Conservation (phyloP, 805 yeast species). For the Spencermartinsiella europaea region DNA sequence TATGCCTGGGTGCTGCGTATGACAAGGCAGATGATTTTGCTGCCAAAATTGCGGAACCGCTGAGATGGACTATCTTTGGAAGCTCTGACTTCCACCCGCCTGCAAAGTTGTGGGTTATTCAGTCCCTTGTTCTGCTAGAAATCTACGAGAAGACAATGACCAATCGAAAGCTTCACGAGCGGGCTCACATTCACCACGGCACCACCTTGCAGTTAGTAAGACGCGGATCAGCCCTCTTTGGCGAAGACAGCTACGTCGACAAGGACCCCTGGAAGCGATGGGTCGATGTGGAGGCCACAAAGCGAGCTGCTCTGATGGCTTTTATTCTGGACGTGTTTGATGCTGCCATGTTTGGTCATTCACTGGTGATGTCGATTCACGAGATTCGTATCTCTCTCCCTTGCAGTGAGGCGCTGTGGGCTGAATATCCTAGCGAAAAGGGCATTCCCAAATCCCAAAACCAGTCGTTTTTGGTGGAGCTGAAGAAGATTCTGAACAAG, state of each 20-base stretch:
- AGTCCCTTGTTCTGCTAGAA: conserved; percentile 67
- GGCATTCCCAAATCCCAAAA: conserved; percentile 15
- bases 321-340: conserved; percentile 77
- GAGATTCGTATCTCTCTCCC: conserved; percentile 60
- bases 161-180: conserved; percentile 64
- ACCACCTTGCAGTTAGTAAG: conserved; percentile 74
- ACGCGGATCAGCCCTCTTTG: conserved; percentile 59
- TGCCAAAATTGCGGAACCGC: conserved; percentile 46
- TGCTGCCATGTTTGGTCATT: conserved; percentile 73
- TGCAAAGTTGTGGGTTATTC: conserved; percentile 69
- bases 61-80: conserved; percentile 66
- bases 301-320: conserved; percentile 74
- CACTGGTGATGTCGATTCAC: conserved; percentile 50
- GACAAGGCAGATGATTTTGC: conserved; percentile 37
- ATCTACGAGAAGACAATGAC: conserved; percentile 73
- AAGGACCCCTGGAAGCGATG: conserved; percentile 51
- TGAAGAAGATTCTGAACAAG: conserved; percentile 55
- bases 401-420: conserved; percentile 60
- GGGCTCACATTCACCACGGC: conserved; percentile 84
- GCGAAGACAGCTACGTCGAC: conserved; percentile 13
- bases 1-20: conserved; percentile 50
- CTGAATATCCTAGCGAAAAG: conserved; percentile 28
- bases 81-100: conserved; percentile 73
- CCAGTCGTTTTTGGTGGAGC: conserved; percentile 47
- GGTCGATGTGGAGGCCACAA: conserved; percentile 76